These are phyloP conservation scores for Globisporangium cystogenes DNA, from an alignment of 352 stramenopile species.

Conservation along the genomic window DNA sequence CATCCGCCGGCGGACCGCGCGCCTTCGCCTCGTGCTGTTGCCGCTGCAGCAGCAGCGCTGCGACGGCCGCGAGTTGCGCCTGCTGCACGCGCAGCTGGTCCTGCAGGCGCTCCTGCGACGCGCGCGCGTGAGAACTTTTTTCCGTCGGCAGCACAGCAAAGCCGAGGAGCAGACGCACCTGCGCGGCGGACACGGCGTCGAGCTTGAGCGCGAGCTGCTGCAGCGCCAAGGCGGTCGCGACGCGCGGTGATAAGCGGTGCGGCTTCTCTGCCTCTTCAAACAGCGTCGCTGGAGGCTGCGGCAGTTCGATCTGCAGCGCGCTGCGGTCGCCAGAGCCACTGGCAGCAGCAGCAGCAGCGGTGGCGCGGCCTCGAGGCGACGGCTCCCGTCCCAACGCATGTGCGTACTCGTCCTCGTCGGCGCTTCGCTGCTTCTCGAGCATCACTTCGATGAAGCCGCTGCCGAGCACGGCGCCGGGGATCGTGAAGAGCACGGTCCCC, in stretches of 20 bases:
- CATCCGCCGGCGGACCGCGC: neutral
- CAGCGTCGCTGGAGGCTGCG: conserved; percentile 1
- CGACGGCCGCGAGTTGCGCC: conserved; percentile 31
- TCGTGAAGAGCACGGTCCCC: conserved; percentile 58
- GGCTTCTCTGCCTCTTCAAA: conserved; percentile 3
- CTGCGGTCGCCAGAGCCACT: neutral
- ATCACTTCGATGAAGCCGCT: conserved; percentile 69
- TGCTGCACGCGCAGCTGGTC: conserved; percentile 29
- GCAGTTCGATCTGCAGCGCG: conserved; percentile 5
- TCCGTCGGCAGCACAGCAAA: neutral
- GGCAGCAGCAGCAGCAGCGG: neutral
- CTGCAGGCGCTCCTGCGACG: conserved; percentile 27
- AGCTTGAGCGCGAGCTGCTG: conserved; percentile 30
- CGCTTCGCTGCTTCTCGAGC: conserved; percentile 51
- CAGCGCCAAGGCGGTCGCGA: conserved; percentile 17
- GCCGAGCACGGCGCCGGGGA: conserved; percentile 47
- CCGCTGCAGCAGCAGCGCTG: neutral
- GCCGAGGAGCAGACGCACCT: conserved; percentile 19
- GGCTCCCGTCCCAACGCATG: conserved; percentile 12
- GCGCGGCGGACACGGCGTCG: conserved; percentile 19
- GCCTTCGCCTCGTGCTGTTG: neutral
- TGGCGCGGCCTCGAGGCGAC: neutral
- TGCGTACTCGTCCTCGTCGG: conserved; percentile 35
- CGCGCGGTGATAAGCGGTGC: conserved; percentile 15
- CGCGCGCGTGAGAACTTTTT: neutral